Evolutionary conservation across 2,329 filamentous ascomycete species (phyloP), one percentile per base, ranked within the genome.

Genomic region (Nemania abortiva): DNA sequence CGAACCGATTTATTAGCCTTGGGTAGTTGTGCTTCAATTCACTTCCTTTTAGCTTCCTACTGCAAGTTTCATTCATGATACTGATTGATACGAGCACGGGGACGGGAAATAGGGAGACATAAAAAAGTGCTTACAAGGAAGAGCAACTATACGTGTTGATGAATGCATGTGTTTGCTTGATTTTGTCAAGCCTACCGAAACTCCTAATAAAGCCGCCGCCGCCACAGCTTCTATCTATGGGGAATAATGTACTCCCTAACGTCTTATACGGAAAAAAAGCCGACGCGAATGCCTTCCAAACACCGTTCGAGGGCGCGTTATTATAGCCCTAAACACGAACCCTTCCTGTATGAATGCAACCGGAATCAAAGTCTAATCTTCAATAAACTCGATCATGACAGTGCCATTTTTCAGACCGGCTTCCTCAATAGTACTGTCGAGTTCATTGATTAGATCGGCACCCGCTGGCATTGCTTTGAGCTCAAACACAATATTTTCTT

Each of bases 331-430:
- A 20, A 39, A 50, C 22, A 20, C 24, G 27, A 42, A 45, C 13
- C n/a, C 31, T 22, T 4, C 22, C 53, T 29, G 10, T 22, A 34
- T 61, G 54, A 59, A 34, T 61, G 54, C 63, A 62, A 31, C 34
- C 20, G 9, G 37, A 64, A 59, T 50, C 22, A 29, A 57, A 29
- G 15, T 65, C 74, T 78, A 84, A 11, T 88, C 85, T 79, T 93
- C 91, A 66, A 92, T 81, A 77, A 94, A 97, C 80, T 98, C 96
- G 74, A 99, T 91, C 93, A 98, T 98, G 7, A 99, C 91, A 0
- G 94, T 97, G 3, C 92, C 94, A 77, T 97, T 95, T 84, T 96
- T 97, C 75, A 99, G 81, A 0, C 95, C 94, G 0, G 92, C 93
- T 77, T 94, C 91, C 73, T 89, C 89, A 69, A 99, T 92, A 0